Evolutionary conservation across 2,329 filamentous ascomycete genomes (phyloP), one percentile per base, ranked within the genome.

Genomic region (Magnaporthiopsis rhizophila): DNA sequence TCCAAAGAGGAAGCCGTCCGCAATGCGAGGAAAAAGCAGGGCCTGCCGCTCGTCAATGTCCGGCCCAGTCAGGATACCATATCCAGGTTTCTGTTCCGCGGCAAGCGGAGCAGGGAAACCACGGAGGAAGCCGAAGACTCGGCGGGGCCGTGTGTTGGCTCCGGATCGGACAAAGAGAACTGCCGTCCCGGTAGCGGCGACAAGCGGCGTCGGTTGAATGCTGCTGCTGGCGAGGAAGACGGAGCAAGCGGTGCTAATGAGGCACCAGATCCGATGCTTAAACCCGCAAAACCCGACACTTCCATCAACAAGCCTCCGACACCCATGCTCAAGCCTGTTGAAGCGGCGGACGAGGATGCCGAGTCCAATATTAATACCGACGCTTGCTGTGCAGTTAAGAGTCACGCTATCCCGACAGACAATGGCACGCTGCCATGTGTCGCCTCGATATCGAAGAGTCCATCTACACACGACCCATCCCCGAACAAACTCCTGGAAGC

Each of bases 31-130:
- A 82, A 75, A 69, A 81, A 76, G 66, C 80, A 77, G 64, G 82
- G 84, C 0, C 65, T 84, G 65, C 85, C 85, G 18, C 73, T 86
- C 5, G 77, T 83, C n/a, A 77, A 76, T 15, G 81, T 84, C 5
- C 77, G 80, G 50, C 80, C 84, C 0, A 86, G 84, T 45, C 85
- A 87, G 70, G 81, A 81, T 58, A 84, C 81, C 0, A 84, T 88
- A 66, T 76, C 83, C 24, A 71, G 78, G 50, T 87, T 87, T 65
- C 73, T 84, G 12, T 53, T 30, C 9, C 73, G 75, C 38, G 69
- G 66, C 45, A 53, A 53, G 45, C 45, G 45, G 45, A 53, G 45
- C 45, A 53, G 45, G 21, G 45, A 53, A 11, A 24, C 45, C 45
- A 53, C 45, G 3, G 45, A 53, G 45, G 45, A 53, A 24, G n/a